Conservation (phyloP, 202 grass and related monocot species). For the Panicum hallii region DNA sequence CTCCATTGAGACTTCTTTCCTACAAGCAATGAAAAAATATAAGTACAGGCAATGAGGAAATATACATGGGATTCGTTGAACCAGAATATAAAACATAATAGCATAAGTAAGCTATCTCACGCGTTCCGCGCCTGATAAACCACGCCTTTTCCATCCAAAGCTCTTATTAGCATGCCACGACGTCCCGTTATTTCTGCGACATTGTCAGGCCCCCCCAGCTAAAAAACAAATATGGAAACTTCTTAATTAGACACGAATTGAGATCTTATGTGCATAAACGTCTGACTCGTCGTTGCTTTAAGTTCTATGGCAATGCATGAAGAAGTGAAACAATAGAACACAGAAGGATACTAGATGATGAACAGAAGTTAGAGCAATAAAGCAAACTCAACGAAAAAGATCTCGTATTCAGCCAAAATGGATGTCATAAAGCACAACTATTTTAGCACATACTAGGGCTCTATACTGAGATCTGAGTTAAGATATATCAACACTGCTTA, state of each 20-base stretch:
- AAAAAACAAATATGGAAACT: constrained; percentile 49
- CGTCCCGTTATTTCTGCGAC: constrained; percentile 97
- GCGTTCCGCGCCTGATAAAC: constrained; percentile 90
- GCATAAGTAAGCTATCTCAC: constrained; percentile 69
- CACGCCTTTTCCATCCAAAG: constrained; percentile 86
- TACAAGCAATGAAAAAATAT: constrained; percentile 51
- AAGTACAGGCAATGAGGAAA: constrained; percentile 52
- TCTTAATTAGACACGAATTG: constrained; percentile 40
- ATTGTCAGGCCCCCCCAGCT: constrained; percentile 96
- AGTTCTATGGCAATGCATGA: constrained; percentile 3
- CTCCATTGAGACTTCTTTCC: constrained; percentile 99
- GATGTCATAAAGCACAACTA: constrained; percentile 15
- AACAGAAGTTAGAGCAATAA: constrained; percentile 5
- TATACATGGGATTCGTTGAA: constrained; percentile 42
- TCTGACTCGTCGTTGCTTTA: constrained; percentile 4
- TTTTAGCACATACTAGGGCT: not conserved
- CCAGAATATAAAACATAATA: constrained; percentile 36
- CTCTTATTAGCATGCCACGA: constrained; percentile 91
- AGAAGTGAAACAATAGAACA: constrained; percentile 12
- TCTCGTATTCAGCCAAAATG: constrained; percentile 35
- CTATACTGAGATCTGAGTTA: constrained; percentile 10
- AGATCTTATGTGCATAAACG: constrained; percentile 33
- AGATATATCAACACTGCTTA: not conserved
- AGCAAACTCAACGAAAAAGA: not conserved
- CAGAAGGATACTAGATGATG: not conserved